Evolutionary conservation across 768 basidiomycete species (phyloP).

Genomic region (Gymnopilus dilepis): DNA sequence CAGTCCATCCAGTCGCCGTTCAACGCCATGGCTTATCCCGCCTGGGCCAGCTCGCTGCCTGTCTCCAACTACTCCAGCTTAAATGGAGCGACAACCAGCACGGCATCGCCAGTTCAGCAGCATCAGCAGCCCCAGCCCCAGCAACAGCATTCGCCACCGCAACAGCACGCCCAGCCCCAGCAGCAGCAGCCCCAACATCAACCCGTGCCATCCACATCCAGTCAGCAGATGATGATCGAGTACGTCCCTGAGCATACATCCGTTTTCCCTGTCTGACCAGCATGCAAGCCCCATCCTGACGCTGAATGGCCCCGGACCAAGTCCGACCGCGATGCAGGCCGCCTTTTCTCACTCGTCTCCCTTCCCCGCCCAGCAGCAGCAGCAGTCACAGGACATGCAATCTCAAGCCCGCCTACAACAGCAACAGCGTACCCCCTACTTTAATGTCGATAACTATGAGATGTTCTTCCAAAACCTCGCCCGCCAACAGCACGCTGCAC

Average conservation of each 20-base stretch:
- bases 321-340: conserved; percentile 45
- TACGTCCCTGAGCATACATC: conserved; percentile 40
- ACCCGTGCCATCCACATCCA: conserved; percentile 34
- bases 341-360: conserved; percentile 51
- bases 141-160: conserved; percentile 29
- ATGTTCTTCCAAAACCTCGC: conserved; percentile 27
- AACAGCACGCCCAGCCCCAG: conserved; percentile 35
- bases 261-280: conserved; percentile 17
- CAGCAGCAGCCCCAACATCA: conserved; percentile 32
- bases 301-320: conserved; percentile 46
- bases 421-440: conserved; percentile 21
- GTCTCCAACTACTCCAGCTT: conserved; percentile 78
- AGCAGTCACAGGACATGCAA: conserved; percentile 38
- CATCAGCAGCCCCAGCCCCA: conserved; percentile 35
- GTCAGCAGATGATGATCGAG: conserved; percentile 71
- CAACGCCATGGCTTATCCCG: conserved; percentile 58
- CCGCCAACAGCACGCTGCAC: conserved; percentile 38
- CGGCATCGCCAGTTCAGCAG: conserved; percentile 30
- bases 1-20: conserved; percentile 50
- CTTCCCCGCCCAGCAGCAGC: conserved; percentile 41
- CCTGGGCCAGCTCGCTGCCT: conserved; percentile 57
- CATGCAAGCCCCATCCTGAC: conserved; percentile 61
- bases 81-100: conserved; percentile 70
- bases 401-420: conserved; percentile 34
- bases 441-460: conserved; percentile 20